Evolutionary conservation across 345 rosid species (phyloP), one percentile per base, ranked within the genome.

Genomic region (Cardamine resedifolia): DNA sequence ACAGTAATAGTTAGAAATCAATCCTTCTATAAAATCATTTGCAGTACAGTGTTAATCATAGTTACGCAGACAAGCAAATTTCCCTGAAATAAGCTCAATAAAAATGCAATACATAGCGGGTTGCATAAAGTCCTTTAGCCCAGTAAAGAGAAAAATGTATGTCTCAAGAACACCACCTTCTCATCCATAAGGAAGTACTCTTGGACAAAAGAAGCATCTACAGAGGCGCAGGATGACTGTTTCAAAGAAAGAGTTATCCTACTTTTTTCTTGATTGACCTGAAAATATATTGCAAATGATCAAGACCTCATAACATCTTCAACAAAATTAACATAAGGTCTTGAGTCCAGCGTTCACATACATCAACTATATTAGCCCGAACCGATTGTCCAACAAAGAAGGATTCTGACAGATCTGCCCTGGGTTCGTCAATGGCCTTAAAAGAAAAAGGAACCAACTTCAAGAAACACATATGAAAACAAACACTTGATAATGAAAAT

Each of bases 331-430:
- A 31, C 27, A 50, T 15, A 58, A 43, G 60, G 34, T 73, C 48
- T 16, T 71, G 80, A 51, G 60, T 49, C 67, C 58, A 73, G 53
- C 23, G 64, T 78, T 74, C 81, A 85, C 91, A 64, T 33, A 95
- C 99, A 81, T 89, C 95, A 18, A 83, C 76, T 70, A 91, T 84
- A 70, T 81, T 82, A 79, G 91, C 85, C 58, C 99, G 88, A 73
- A 95, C 93, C 10, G 99, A 95, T 79, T 95, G 99, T 60, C 99
- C 99, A 70, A 87, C 47, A 58, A 83, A 85, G 85, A 85, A 95
- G 69, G 87, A 85, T 75, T 85, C 88, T 14, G 86, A 75, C 63
- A 88, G 83, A 77, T 87, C 85, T 76, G 80, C 77, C 71, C 70
- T 88, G 65, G 77, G 81, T 75, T 83, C 91, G 78, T 91, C 96